phyloP scores from a whole-genome alignment of 208 protist species.

The Giardia muris region DNA sequence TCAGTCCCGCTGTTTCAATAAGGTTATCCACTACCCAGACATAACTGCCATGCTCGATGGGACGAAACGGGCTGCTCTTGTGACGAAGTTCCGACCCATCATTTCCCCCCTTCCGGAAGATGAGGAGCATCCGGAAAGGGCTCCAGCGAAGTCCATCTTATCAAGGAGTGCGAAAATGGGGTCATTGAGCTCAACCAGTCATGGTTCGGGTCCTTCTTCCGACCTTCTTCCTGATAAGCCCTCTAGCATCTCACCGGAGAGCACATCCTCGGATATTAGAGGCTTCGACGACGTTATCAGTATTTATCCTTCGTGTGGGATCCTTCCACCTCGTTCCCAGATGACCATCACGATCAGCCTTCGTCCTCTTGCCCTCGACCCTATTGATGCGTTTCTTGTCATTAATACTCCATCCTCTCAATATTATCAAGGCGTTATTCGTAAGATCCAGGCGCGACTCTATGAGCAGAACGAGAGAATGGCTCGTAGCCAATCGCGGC shows the following conservation, averaged over 20 bases:
- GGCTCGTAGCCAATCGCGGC: background rate
- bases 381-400: constrained; percentile 25
- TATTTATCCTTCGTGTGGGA: background rate
- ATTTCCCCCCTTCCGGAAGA: background rate
- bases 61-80: background rate
- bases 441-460: background rate
- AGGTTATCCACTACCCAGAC: background rate
- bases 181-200: background rate
- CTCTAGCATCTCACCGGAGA: no score
- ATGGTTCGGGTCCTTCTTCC: background rate
- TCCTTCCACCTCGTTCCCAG: background rate
- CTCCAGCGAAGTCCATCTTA: background rate
- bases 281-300: background rate
- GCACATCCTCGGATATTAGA: background rate
- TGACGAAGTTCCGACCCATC: background rate
- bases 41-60: background rate
- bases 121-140: background rate
- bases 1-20: background rate
- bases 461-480: background rate
- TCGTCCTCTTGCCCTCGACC: background rate
- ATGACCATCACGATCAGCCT: background rate
- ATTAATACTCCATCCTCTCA: constrained; percentile 17
- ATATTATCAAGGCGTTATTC: background rate
- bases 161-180: background rate
- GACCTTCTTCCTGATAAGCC: no score